These are phyloP conservation scores for Jamesozyma piceae DNA, from an alignment of 805 yeast species.

Conservation along the genomic window DNA sequence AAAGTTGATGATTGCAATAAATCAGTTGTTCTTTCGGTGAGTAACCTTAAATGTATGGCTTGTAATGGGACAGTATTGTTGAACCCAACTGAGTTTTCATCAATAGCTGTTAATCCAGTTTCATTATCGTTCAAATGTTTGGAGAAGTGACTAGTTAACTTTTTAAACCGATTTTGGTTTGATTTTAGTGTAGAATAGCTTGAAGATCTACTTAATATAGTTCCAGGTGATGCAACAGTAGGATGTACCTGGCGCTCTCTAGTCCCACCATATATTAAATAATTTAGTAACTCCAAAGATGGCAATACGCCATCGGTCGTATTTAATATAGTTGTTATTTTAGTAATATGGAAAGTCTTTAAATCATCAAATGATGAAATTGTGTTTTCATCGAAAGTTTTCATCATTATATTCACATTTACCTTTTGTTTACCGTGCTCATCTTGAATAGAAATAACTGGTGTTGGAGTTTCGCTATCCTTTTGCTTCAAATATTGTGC, in stretches of 20 bases:
- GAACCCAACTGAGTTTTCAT: constrained; percentile 18
- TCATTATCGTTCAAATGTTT: constrained; percentile 11
- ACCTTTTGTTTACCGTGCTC: not conserved
- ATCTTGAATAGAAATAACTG: not conserved
- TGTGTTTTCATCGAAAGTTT: not conserved
- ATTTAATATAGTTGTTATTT: constrained; percentile 19
- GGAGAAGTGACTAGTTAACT: constrained; percentile 8
- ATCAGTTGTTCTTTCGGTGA: constrained; percentile 63
- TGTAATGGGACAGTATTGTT: constrained; percentile 17
- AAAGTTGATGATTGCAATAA: constrained; percentile 53
- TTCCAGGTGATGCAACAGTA: not conserved
- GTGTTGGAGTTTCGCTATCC: constrained; percentile 2
- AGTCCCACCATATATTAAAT: constrained; percentile 12
- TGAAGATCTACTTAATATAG: constrained; percentile 11
- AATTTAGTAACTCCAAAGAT: constrained; percentile 23
- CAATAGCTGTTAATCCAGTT: constrained; percentile 13
- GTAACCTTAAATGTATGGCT: constrained; percentile 40
- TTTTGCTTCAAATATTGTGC: constrained; percentile 22
- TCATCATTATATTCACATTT: not conserved
- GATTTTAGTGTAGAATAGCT: constrained; percentile 15
- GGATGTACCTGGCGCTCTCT: constrained; percentile 1
- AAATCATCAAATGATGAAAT: constrained; percentile 16
- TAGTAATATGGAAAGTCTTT: constrained; percentile 12
- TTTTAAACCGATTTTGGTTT: constrained; percentile 12
- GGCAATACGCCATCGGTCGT: constrained; percentile 26